Percentiles rank a stretch among this genome's conserved stretches.
phyloP scores from a whole-genome alignment of 805 yeast genomes.

The Kodamaea jinghongensis region DNA sequence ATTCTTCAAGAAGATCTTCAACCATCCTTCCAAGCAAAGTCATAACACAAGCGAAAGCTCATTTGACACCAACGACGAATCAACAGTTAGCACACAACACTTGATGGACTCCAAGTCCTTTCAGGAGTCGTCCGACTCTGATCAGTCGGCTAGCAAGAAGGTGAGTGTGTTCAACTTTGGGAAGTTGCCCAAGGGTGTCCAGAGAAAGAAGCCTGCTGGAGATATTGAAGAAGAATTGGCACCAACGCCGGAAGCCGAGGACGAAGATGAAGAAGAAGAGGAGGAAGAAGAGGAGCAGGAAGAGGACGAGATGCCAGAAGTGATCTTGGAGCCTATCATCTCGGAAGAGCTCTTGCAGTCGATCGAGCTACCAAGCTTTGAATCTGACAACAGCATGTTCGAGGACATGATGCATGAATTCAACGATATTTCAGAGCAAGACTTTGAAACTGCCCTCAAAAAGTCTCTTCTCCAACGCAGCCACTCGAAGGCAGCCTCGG shows the following conservation, averaged over 20 bases:
- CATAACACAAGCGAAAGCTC: too few species aligned
- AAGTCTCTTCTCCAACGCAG: background rate
- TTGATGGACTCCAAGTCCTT: constrained; percentile 4
- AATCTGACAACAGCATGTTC: constrained; percentile 26
- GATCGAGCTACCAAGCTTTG: constrained; percentile 24
- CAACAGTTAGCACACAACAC: too few species aligned
- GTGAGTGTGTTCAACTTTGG: background rate
- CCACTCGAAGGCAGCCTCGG: background rate
- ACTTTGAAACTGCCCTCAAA: background rate
- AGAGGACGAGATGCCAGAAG: background rate
- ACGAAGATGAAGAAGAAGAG: background rate
- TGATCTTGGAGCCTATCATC: background rate
- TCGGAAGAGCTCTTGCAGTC: background rate
- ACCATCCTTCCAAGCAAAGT: background rate
- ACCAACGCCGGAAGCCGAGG: background rate
- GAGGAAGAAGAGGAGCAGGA: background rate
- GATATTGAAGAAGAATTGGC: background rate
- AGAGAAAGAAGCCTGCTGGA: background rate
- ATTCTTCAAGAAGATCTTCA: constrained; percentile 4
- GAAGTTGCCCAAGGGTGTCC: constrained; percentile 1
- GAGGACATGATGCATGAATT: constrained; percentile 27
- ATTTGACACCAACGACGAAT: too few species aligned
- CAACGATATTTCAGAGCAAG: constrained; percentile 16
- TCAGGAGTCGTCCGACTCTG: constrained; percentile 1
- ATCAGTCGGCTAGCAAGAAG: background rate